phyloP scores from a whole-genome alignment of 495 filamentous ascomycete species.

The Podospora sp. region DNA sequence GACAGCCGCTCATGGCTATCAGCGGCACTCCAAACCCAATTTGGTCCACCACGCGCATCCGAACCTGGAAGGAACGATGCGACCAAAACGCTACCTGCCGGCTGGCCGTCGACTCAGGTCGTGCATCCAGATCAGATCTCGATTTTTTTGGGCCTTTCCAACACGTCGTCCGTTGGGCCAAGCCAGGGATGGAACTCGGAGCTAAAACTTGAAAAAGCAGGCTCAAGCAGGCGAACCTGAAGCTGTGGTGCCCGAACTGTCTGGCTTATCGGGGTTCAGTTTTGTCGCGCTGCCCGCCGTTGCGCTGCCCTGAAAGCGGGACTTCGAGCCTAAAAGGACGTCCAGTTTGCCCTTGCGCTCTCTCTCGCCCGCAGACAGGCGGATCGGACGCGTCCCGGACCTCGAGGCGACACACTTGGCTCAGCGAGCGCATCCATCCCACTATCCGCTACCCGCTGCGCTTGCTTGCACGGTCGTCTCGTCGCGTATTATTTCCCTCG shows the following conservation, averaged over 20 bases:
- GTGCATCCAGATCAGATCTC: not conserved
- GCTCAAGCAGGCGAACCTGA: constrained; percentile 19
- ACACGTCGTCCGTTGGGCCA: not conserved
- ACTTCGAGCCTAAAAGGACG: constrained; percentile 13
- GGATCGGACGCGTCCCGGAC: too few relatives aligned
- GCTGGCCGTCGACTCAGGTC: constrained; percentile 6
- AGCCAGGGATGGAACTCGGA: not conserved
- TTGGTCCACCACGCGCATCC: constrained; percentile 15
- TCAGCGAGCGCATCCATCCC: not conserved
- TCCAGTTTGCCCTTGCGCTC: too few relatives aligned
- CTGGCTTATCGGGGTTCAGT: constrained; percentile 8
- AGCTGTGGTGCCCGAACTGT: constrained; percentile 9
- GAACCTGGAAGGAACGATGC: constrained; percentile 18
- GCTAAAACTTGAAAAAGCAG: not conserved
- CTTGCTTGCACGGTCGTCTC: too few relatives aligned
- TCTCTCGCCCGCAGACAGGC: not conserved
- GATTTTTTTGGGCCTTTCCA: not conserved
- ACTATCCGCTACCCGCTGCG: not conserved
- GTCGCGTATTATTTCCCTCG: constrained; percentile 15
- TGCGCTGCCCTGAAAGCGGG: not conserved
- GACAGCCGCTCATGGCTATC: constrained; percentile 15
- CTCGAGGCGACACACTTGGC: not conserved
- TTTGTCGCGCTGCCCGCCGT: too few relatives aligned
- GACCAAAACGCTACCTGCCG: constrained; percentile 1
- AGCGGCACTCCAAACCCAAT: constrained; percentile 20